phyloP scores from a whole-genome alignment of 768 basidiomycete species.

The Boletus rufocinnamomeus region DNA sequence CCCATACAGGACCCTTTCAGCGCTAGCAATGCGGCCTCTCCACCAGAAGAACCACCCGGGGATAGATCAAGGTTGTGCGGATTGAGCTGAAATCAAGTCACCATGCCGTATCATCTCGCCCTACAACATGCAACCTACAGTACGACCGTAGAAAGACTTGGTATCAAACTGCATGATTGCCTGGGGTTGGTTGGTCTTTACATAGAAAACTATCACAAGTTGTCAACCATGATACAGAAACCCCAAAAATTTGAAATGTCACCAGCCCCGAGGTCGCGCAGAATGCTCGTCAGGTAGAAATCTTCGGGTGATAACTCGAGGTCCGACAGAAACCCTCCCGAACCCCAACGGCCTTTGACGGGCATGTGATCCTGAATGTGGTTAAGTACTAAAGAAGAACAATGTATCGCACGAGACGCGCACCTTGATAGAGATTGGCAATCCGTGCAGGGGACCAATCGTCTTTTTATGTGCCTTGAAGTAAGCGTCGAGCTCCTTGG shows the following conservation, averaged over 20 bases:
- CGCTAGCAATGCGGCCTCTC: slow-evolving; percentile 50
- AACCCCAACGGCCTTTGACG: slow-evolving; percentile 44
- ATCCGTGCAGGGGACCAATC: slow-evolving; percentile 45
- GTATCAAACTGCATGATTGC: slow-evolving; percentile 42
- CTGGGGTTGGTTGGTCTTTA: slow-evolving; percentile 48
- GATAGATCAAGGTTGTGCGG: slow-evolving; percentile 47
- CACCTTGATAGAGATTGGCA: slow-evolving; percentile 44
- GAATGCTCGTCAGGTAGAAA: slow-evolving; percentile 34
- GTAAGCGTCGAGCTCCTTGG: no score
- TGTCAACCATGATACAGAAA: slow-evolving; percentile 10
- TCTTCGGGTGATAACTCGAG: slow-evolving; percentile 30
- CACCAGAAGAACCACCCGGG: slow-evolving; percentile 54
- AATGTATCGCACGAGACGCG: background rate
- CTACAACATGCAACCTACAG: slow-evolving; percentile 10
- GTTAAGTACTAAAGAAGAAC: background rate
- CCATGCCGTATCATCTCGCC: no score
- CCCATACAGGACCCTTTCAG: slow-evolving; percentile 48
- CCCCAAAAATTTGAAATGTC: slow-evolving; percentile 1
- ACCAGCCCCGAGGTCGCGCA: slow-evolving; percentile 46
- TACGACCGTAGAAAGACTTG: slow-evolving; percentile 36
- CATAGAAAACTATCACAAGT: slow-evolving; percentile 39
- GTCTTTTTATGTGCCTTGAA: slow-evolving; percentile 40
- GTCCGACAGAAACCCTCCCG: slow-evolving; percentile 36
- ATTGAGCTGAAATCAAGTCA: slow-evolving; percentile 37
- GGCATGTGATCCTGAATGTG: slow-evolving; percentile 39